phyloP scores from a whole-genome alignment of 805 yeast species.

The Myxozyma lipomycoides region DNA sequence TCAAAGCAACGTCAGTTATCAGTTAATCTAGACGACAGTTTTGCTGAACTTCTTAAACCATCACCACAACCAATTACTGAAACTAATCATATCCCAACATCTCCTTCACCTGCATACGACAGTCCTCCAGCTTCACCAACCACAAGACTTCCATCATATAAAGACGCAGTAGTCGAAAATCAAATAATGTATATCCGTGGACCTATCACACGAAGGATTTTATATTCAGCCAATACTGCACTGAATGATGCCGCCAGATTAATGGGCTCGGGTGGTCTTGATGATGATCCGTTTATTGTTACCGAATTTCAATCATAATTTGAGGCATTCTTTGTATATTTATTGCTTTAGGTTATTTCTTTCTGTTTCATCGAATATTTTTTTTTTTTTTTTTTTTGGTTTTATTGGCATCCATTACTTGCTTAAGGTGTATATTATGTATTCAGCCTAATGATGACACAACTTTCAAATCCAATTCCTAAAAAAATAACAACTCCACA shows the following conservation, averaged over 20 bases:
- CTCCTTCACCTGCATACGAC: not conserved
- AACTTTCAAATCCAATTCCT: not conserved
- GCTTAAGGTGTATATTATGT: not conserved
- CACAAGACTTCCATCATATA: conserved; percentile 8
- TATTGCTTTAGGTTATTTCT: too few relatives aligned
- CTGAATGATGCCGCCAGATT: too few relatives aligned
- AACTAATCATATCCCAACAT: not conserved
- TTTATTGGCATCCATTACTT: too few relatives aligned
- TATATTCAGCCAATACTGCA: too few relatives aligned
- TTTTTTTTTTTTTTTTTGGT: too few relatives aligned
- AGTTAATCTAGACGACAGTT: not conserved
- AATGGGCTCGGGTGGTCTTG: too few relatives aligned
- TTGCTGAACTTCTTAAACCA: not conserved
- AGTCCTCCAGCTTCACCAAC: not conserved
- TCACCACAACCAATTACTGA: not conserved
- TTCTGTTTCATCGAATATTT: too few relatives aligned
- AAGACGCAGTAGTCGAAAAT: conserved; percentile 11
- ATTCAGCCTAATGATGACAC: not conserved
- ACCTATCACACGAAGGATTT: conserved; percentile 6
- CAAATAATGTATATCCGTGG: conserved; percentile 10
- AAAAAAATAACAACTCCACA: too few relatives aligned
- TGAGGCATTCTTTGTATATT: too few relatives aligned
- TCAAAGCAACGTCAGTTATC: not conserved
- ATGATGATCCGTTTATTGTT: too few relatives aligned
- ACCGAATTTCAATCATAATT: too few relatives aligned